Base-by-base conservation (phyloP, 2,329 filamentous ascomycete species). In the Colletotrichum trifolii region DNA sequence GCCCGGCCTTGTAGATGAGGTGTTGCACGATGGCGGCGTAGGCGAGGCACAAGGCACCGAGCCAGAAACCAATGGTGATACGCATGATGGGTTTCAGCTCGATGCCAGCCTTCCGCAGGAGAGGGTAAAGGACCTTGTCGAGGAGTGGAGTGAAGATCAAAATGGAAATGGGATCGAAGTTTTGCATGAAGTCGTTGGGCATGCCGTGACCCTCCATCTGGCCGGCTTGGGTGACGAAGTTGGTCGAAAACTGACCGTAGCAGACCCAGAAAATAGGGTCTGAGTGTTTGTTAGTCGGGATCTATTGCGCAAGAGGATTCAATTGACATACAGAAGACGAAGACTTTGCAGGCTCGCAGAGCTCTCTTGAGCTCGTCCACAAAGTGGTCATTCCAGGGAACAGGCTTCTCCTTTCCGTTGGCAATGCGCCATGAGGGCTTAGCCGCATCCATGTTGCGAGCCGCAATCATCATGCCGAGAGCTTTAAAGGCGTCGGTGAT, bases 321-420 rank as follows among this genome's bases (percentile, higher is more conserved):
- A 9, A 17, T n/a, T n/a, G 2, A 67, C 75, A 72, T 67, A 73
- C 71, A 88, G 73, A 89, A 89, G 67, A 83, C 72, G 67, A 93
- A 92, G 59, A 92, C 89, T 70, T 89, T 88, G 82, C 90, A 93
- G 13, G 90, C 91, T 84, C 91, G 74, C 6, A 84, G 74, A 2
- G 80, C 73, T 81, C 89, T 88, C 79, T 90, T 90, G 54, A 93
- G 79, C 73, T 93, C 91, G 3, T 91, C 89, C 54, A 93, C 80
- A 69, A 93, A 93, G 69, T 85, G 82, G 70, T 92, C 89, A 58
- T 91, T 85, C 89, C 90, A 93, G 0, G 82, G 79, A 34, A 87
- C 75, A 8, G 68, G 61, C 68, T 74, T 67, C 73, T 71, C 73
- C 71, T 75, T 80, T 59, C 81, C 78, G 64, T 85, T 78, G 64